Evolutionary conservation across 257 asterid species (phyloP), one percentile per base, ranked within the genome.

Genomic region (Przewalskia tangutica): DNA sequence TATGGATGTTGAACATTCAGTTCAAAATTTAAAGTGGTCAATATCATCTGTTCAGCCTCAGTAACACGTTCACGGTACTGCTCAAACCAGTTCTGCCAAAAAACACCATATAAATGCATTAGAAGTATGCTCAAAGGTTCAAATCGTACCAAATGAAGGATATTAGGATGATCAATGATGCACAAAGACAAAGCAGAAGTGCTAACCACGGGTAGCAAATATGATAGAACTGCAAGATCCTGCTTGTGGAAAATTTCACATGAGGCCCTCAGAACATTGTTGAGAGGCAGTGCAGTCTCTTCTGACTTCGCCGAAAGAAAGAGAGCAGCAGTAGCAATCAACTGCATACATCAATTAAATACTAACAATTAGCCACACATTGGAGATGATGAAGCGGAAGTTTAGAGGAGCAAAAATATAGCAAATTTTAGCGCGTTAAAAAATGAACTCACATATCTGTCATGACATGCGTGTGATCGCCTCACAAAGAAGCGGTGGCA

Each of bases 381-480:
- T 76, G 62, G 48, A 83, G 38, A 5, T 50, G 44, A 81, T 44
- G 77, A 66, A 85, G 48, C 14, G 4, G 27, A 27, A 12, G 6
- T 23, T 10, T 7, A 50, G 44, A 50, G 20, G 23, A 20, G 44
- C 44, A 75, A 75, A 75, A 50, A 13, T 23, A 50, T 20, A 48
- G 44, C 51, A 70, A 66, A 67, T 60, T 40, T 32, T 18, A 79
- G 65, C 8, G 1, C 13, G 51, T 60, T 23, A 63, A 79, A 78
- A 77, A 3, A 42, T 27, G 70, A 17, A 87, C 98, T 90, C 71
- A 95, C 99, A 88, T 87, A 94, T 95, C 99, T 92, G 85, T 95
- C 98, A 66, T 95, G 97, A 84, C 91, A 89, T 81, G 99, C 99
- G 86, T 95, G 99, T 51, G 99, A 95, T 77, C 93, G 95, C 78